Percentiles rank a stretch among this genome's conserved stretches.
Evolutionary conservation across 78 protist genomes (phyloP).

Genomic region (Dictyostelium citrinum): DNA sequence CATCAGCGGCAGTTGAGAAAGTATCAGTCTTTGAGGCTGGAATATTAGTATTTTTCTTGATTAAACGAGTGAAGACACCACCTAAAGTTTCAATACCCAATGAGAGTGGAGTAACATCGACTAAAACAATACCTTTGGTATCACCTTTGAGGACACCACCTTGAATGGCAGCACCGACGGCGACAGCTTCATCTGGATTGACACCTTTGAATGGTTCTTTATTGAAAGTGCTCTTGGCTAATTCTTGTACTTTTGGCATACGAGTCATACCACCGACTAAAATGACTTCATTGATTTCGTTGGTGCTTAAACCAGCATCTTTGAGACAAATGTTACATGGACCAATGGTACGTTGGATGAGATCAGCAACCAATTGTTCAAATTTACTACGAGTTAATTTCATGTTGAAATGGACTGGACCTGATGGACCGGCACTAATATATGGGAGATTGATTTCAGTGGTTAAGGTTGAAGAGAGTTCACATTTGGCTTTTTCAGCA

Average conservation of each 20-base stretch:
- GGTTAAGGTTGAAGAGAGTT: constrained; percentile 93
- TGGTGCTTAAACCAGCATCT: constrained; percentile 92
- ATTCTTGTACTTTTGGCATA: constrained; percentile 96
- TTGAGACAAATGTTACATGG: constrained; percentile 95
- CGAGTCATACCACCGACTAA: constrained; percentile 99
- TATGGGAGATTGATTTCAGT: constrained; percentile 98
- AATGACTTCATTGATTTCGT: constrained; percentile 96
- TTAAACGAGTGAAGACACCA: constrained; percentile 91
- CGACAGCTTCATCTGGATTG: constrained; percentile 99
- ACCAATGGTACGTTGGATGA: constrained; percentile 90
- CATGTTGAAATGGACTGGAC: constrained; percentile 96
- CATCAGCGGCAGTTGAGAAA: constrained; percentile 99
- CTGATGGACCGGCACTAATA: constrained; percentile 96
- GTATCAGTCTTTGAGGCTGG: constrained; percentile 94
- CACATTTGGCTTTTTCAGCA: constrained; percentile 98
- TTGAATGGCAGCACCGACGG: constrained; percentile 99
- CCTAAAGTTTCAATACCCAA: constrained; percentile 92
- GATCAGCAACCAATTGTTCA: constrained; percentile 88
- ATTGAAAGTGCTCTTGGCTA: constrained; percentile 89
- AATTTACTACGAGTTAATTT: constrained; percentile 92
- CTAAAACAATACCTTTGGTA: constrained; percentile 63
- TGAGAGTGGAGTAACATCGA: constrained; percentile 92
- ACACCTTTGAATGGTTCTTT: constrained; percentile 96
- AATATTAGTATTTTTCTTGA: constrained; percentile 94
- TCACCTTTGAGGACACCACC: constrained; percentile 97